Evolutionary conservation across 441 rosid species (phyloP), one percentile per base, ranked within the genome.

Genomic region (Rhodomyrtus psidioides): DNA sequence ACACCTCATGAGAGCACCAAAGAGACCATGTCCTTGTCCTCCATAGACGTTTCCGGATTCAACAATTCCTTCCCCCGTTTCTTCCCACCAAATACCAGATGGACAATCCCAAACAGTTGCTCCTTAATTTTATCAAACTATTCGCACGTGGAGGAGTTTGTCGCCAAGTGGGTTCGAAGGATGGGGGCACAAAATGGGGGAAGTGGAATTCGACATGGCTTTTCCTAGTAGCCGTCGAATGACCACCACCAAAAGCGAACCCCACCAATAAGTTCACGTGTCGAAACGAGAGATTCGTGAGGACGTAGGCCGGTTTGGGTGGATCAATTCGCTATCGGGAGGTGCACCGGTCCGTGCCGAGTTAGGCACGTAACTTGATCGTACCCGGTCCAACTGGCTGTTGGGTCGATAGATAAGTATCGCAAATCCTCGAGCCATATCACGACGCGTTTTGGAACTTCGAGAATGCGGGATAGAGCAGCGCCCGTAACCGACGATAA

Each of bases 131-230:
- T 65, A 10, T 15, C 58, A 82, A 55, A 51, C 83, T 27, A 60
- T 76, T n/a, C 55, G 12, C 79, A 65, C 49, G 79, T 65, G 79
- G 79, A 34, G 49, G 49, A 10, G 19, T 21, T 65, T 65, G 49
- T 65, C 49, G 14, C n/a, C 79, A 65, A 65, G 79, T 89, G 39
- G 84, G 46, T 83, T 81, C 28, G 44, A 23, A 53, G 30, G 44
- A 84, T 58, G 85, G 83, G 79, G 83, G 79, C 83, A 85, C n/a
- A 42, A 55, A 12, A 55, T 12, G 13, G 79, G 49, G 49, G 44
- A 83, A 85, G 90, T 90, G 92, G 91, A 86, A 85, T 86, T 82
- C 83, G 91, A 89, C 85, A 15, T 87, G 87, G 83, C 49, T 21
- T 34, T 21, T 15, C 49, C 79, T 21, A 34, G 26, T 5, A 34